Base-by-base conservation (phyloP, 2,329 filamentous ascomycete genomes). In the Lojkania enalia region DNA sequence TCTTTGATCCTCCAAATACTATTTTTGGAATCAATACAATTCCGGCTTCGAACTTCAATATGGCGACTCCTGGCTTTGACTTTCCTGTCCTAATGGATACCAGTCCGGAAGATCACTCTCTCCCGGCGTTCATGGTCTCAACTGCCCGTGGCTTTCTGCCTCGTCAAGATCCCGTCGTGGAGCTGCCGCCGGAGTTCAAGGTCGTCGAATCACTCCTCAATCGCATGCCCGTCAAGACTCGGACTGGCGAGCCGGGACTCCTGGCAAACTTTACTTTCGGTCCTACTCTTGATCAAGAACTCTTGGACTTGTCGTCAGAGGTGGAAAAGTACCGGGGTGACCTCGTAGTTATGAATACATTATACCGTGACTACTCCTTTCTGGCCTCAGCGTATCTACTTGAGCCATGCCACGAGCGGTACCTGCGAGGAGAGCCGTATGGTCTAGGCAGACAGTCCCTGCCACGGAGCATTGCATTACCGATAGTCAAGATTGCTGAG, bases 311-410 rank as follows among this genome's bases (percentile, higher is more conserved):
- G 36, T 88, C 86, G 1, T 77, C 77, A 4, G 78, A 82, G 55
- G 79, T 96, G 45, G 86, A 94, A 61, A 82, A 83, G 69, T 86
- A 79, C 57, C 77, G 80, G 57, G 75, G 84, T 49, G 85, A 96
- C 71, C 78, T 92, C 29, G 86, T 86, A 13, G 74, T 89, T 47
- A 84, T 95, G 76, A 94, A 91, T 60, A 90, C 90, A 23, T 74
- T 95, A 36, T 96, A 96, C 70, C 81, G 91, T 15, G 91, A 96
- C 74, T 96, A 96, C 69, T 88, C 87, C 12, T 96, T 96, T 77
- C 74, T 96, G 20, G 87, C 90, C 4, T 95, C 88, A 18, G 88
- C 90, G 0, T 96, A 95, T 67, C 77, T 96, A 20, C 83, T 96
- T 20, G 91, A 96, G 76, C 91, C 91, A 9, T 96, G 91, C 69